Conservation (phyloP, 768 basidiomycete genomes). For the Russula earlei region DNA sequence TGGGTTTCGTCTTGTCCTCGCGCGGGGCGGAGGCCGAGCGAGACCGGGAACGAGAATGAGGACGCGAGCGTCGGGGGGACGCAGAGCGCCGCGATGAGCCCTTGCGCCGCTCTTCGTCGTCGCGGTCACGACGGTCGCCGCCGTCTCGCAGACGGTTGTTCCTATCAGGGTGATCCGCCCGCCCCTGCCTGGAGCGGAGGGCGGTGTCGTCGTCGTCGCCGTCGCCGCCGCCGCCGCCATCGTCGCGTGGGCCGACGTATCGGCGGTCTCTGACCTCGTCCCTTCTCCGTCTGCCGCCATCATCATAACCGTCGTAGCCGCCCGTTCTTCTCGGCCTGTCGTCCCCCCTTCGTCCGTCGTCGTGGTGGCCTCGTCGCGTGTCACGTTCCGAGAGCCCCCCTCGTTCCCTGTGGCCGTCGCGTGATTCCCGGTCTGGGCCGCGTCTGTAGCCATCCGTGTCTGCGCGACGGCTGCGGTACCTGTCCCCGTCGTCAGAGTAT, state of each 20-base stretch:
- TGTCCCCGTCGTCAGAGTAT: neutral
- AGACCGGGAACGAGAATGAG: constrained; percentile 23
- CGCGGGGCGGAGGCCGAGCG: constrained; percentile 36
- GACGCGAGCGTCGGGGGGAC: constrained; percentile 37
- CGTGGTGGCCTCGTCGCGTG: neutral
- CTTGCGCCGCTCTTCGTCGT: constrained; percentile 25
- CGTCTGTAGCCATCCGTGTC: neutral
- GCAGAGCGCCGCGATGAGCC: constrained; percentile 45
- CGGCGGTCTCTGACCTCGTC: constrained; percentile 22
- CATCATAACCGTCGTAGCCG: constrained; percentile 5
- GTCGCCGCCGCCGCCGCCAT: no score
- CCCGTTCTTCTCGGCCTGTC: neutral
- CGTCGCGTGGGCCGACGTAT: constrained; percentile 10
- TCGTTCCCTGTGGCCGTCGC: neutral
- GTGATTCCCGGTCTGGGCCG: constrained; percentile 1
- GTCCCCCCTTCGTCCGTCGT: neutral
- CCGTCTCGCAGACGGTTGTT: constrained; percentile 32
- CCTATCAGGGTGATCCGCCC: no score
- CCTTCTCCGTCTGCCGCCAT: constrained; percentile 17
- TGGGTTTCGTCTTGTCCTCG: constrained; percentile 70
- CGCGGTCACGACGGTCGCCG: constrained; percentile 31
- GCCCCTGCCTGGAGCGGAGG: no score
- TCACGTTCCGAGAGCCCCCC: neutral
- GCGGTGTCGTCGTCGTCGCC: no score
- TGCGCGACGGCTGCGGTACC: neutral